Base-by-base conservation (phyloP, 352 stramenopile species). In the Phytophthora macrochlamydospora region DNA sequence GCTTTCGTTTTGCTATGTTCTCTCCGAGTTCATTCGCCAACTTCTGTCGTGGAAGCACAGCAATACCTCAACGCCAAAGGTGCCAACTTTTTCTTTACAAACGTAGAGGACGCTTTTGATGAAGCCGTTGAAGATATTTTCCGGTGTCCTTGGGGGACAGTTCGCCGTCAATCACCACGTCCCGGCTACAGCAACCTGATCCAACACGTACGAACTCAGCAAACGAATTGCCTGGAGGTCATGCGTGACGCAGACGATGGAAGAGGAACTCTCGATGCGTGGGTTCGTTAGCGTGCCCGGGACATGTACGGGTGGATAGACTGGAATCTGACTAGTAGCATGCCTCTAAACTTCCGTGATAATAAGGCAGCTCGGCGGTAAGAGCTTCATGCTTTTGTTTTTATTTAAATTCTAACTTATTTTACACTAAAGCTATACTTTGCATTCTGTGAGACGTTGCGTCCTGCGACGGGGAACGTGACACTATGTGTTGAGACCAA, bases 291-390 rank as follows among this genome's bases (percentile, higher is more conserved):
- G 18, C 4, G 51, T 32, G 51, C 32, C 3, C 6, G 31, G 40
- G 14, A 51, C 40, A 14, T 60, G 54, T 44, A 33, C 24, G 42
- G 54, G 28, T 60, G 54, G 32, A 9, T 60, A 8, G 54, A 52
- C 40, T 60, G 54, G 54, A 31, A 35, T 14, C 24, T 60, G 2
- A 52, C 40, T 30, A 60, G 32, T 29, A 60, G 45, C 42, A 7
- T 60, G 2, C 42, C 54, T 4, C 32, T 60, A 3, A 14, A 13
- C n/a, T 60, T 60, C 9, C 52, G 42, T 31, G 42, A 60, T 7
- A 43, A 48, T 14, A 3, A 6, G 24, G n/a, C 24, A 14, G 18
- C 53, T 11, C 12, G 53, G 18, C 38, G 53, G 53, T 56, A 56
- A 4, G 13, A 28, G 4, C 12, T 40, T 29, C 14, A 33, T 43